A percentile compares a stretch with the other conserved stretches of the same genome.
These are phyloP conservation scores for Magnaporthiopsis rhizophila DNA, from an alignment of 2,329 filamentous ascomycete species.

Conservation along the genomic window DNA sequence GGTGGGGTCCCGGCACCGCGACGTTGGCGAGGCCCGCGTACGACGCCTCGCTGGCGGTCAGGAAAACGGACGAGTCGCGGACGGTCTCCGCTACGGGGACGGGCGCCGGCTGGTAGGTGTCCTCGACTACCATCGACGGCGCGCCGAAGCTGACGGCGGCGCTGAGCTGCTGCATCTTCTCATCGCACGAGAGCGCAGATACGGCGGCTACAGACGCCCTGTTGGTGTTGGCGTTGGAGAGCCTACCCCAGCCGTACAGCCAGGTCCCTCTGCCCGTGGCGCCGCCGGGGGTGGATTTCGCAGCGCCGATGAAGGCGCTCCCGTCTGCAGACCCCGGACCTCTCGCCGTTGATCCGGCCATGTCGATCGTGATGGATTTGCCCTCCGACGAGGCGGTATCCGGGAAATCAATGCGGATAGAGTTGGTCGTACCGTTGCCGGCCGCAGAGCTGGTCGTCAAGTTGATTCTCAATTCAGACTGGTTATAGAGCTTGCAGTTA, in stretches of 20 bases:
- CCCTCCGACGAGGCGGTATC: slow-evolving; percentile 14
- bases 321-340: not conserved
- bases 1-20: slow-evolving; percentile 14
- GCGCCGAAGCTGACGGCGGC: slow-evolving; percentile 14
- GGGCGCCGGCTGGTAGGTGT: slow-evolving; percentile 19
- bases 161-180: slow-evolving; percentile 18
- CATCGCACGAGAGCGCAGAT: slow-evolving; percentile 29
- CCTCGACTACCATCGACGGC: slow-evolving; percentile 16
- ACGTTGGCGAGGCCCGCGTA: slow-evolving; percentile 23
- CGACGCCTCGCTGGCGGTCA: slow-evolving; percentile 14
- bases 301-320: slow-evolving; percentile 15
- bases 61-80: slow-evolving; percentile 14
- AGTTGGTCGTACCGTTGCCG: slow-evolving; percentile 10
- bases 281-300: slow-evolving; percentile 8
- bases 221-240: slow-evolving; percentile 16
- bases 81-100: slow-evolving; percentile 17
- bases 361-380: slow-evolving; percentile 14
- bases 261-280: slow-evolving; percentile 15
- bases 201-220: slow-evolving; percentile 21
- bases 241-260: slow-evolving; percentile 28
- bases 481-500: slow-evolving; percentile 17
- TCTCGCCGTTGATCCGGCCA: not conserved
- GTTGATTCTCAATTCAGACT: slow-evolving; percentile 17
- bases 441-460: slow-evolving; percentile 15
- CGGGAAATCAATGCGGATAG: slow-evolving; percentile 16